Evolutionary conservation across 2,329 filamentous ascomycete genomes (phyloP).

Genomic region (Mycosphaerelloides madeirae): DNA sequence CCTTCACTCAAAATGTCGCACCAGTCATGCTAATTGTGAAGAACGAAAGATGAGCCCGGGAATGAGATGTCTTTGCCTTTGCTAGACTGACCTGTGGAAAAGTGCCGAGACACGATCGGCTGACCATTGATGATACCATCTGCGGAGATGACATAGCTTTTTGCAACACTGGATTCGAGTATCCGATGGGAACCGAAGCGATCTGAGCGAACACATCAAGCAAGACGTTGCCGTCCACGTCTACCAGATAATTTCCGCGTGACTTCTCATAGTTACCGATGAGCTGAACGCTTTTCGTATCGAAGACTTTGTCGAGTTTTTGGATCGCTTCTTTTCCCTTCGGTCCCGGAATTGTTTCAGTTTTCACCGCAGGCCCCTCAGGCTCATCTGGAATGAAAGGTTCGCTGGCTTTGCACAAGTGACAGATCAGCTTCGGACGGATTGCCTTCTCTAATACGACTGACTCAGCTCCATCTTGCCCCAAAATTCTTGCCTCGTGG

Average conservation of each 20-base stretch:
- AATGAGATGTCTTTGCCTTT: no score
- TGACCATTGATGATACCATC: slow-evolving; percentile 77
- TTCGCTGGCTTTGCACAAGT: no score
- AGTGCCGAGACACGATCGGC: slow-evolving; percentile 83
- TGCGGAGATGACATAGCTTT: slow-evolving; percentile 68
- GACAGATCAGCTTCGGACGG: no score
- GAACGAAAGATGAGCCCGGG: no score
- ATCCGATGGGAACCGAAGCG: slow-evolving; percentile 84
- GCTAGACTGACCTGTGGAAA: no score
- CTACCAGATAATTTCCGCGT: slow-evolving; percentile 73
- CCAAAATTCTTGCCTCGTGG: no score
- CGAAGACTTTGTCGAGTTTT: slow-evolving; percentile 73
- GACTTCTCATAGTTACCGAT: slow-evolving; percentile 70
- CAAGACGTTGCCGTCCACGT: slow-evolving; percentile 65
- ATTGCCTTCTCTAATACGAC: no score
- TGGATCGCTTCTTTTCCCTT: slow-evolving; percentile 64
- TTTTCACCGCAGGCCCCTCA: slow-evolving; percentile 49
- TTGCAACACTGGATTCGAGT: slow-evolving; percentile 78
- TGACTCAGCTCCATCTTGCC: no score
- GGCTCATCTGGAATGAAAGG: slow-evolving; percentile 54
- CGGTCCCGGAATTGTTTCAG: slow-evolving; percentile 70
- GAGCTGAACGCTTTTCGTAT: slow-evolving; percentile 81
- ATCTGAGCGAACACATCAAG: slow-evolving; percentile 88
- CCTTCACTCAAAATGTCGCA: slow-evolving; percentile 71
- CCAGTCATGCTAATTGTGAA: slow-evolving; percentile 81